Evolutionary conservation across 1,139 yeast genomes (phyloP).

Genomic region (Pichia sp.): DNA sequence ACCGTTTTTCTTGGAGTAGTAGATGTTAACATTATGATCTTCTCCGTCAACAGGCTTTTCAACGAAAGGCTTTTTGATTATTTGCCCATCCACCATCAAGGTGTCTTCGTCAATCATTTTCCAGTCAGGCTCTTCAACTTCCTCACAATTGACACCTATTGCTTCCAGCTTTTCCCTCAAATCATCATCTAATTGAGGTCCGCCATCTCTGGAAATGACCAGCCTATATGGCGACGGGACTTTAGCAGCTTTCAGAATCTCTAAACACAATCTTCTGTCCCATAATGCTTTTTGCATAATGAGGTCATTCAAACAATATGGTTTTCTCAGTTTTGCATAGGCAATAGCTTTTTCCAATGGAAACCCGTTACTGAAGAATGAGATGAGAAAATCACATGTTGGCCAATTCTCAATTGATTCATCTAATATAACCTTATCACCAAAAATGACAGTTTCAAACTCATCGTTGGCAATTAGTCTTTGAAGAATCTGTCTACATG

Average conservation of each 20-base stretch:
- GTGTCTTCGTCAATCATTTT: conserved; percentile 86
- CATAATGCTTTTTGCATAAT: conserved; percentile 87
- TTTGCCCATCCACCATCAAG: conserved; percentile 63
- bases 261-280: conserved; percentile 89
- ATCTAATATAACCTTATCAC: conserved; percentile 93
- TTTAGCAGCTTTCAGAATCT: conserved; percentile 68
- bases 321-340: conserved; percentile 84
- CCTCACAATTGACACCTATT: conserved; percentile 49
- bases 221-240: conserved; percentile 87
- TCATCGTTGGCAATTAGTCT: conserved; percentile 88
- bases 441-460: conserved; percentile 93
- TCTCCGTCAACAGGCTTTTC: conserved; percentile 99
- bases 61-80: conserved; percentile 81
- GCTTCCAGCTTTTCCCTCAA: conserved; percentile 44
- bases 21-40: conserved; percentile 92
- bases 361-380: conserved; percentile 92
- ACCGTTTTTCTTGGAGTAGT: conserved; percentile 81
- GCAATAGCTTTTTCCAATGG: conserved; percentile 93
- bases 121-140: conserved; percentile 68
- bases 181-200: conserved; percentile 75
- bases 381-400: conserved; percentile 88
- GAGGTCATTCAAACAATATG: conserved; percentile 82
- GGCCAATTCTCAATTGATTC: conserved; percentile 97
- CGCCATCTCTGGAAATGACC: conserved; percentile 93
- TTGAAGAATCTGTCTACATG: conserved; percentile 86